phyloP scores from a whole-genome alignment of 2,329 filamentous ascomycete genomes.

The Ophiocordyceps camponoti-floridani region DNA sequence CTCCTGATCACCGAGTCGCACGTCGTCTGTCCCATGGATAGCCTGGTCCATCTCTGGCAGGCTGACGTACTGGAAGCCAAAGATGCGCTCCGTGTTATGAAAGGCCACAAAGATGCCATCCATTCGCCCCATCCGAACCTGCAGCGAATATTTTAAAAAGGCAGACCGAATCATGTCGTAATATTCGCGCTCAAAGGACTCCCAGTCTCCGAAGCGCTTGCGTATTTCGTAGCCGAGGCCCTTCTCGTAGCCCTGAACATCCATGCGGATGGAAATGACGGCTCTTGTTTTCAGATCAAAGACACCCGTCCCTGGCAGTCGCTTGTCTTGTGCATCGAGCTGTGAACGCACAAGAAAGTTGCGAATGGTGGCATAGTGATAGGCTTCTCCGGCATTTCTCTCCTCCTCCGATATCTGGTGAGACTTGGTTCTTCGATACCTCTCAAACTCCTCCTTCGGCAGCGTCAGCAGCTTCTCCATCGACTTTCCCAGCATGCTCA shows the following conservation, averaged over 20 bases:
- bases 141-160: constrained; percentile 90
- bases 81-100: constrained; percentile 88
- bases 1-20: constrained; percentile 57
- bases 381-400: constrained; percentile 55
- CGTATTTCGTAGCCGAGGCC: constrained; percentile 80
- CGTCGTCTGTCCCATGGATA: constrained; percentile 60
- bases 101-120: constrained; percentile 95
- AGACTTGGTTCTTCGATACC: constrained; percentile 53
- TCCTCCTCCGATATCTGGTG: constrained; percentile 56
- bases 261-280: constrained; percentile 83
- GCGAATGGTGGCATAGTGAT: constrained; percentile 71
- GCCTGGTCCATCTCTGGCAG: constrained; percentile 76
- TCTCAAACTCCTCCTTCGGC: constrained; percentile 67
- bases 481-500: constrained; percentile 85
- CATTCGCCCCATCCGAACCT: constrained; percentile 95
- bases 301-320: constrained; percentile 78
- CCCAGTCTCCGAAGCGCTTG: constrained; percentile 55
- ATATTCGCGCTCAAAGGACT: constrained; percentile 90
- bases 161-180: constrained; percentile 92
- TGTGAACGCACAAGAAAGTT: constrained; percentile 93
- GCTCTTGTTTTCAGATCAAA: constrained; percentile 95
- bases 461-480: constrained; percentile 91
- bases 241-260: constrained; percentile 49
- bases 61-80: constrained; percentile 90
- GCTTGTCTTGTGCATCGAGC: constrained; percentile 72